Conservation (phyloP, 2,329 filamentous ascomycete genomes). For the Microdochium nivale region DNA sequence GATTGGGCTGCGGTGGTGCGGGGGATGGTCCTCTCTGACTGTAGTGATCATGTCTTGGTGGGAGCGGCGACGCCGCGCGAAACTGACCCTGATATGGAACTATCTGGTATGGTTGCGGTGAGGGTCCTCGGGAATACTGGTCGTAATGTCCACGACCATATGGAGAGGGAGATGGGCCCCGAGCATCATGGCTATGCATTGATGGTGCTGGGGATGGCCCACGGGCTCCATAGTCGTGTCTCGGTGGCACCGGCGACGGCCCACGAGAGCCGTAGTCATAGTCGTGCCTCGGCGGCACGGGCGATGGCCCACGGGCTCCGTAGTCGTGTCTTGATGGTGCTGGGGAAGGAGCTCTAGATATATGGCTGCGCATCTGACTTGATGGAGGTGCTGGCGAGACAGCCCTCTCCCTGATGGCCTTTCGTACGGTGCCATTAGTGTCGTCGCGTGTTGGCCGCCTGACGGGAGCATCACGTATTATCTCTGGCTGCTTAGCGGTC, state of each 20-base stretch:
- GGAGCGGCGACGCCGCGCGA: conserved; percentile 6
- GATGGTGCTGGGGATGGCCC: conserved; percentile 22
- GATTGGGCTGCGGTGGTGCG: conserved; percentile 22
- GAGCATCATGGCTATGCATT: conserved; percentile 17
- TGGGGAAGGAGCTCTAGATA: conserved; percentile 14
- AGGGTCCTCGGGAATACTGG: neutral
- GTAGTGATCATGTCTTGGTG: conserved; percentile 11
- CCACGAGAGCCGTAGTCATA: conserved; percentile 11
- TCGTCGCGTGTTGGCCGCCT: conserved; percentile 27
- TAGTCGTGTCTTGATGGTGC: conserved; percentile 12
- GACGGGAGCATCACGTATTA: conserved; percentile 34
- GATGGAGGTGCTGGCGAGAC: conserved; percentile 4
- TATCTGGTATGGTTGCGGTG: neutral
- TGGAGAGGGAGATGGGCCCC: conserved; percentile 25
- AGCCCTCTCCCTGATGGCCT: conserved; percentile 9
- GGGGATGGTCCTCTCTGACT: conserved; percentile 22
- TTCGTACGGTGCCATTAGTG: conserved; percentile 28
- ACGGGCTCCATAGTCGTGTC: conserved; percentile 9
- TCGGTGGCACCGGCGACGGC: conserved; percentile 14
- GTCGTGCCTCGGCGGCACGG: conserved; percentile 10
- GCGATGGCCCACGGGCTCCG: conserved; percentile 13
- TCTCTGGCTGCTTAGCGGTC: conserved; percentile 51
- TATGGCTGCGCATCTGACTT: conserved; percentile 5
- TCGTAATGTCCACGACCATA: neutral
- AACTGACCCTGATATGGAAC: neutral